phyloP scores from a whole-genome alignment of 2,329 filamentous ascomycete genomes.

The Torrubiella hemipterigena region DNA sequence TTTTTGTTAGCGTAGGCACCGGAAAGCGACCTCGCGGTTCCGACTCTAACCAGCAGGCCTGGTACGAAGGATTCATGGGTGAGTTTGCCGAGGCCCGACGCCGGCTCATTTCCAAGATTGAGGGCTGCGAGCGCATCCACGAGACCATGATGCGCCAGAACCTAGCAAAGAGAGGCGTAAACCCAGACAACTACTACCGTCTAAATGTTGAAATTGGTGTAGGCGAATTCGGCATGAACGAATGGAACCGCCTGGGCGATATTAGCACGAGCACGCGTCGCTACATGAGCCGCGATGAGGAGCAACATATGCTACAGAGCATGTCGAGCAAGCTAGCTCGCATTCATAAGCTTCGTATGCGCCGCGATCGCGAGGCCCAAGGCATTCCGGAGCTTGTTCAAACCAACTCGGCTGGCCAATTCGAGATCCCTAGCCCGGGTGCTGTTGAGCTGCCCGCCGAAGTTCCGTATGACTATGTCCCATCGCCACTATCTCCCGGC shows the following conservation, averaged over 20 bases:
- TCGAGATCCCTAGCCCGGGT: conserved; percentile 31
- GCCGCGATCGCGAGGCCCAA: conserved; percentile 41
- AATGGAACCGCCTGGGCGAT: conserved; percentile 87
- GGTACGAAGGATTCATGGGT: conserved; percentile 90
- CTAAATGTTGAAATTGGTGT: conserved; percentile 96
- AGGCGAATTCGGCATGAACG: conserved; percentile 97
- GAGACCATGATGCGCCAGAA: conserved; percentile 73
- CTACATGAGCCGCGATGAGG: conserved; percentile 62
- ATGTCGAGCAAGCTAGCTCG: conserved; percentile 73
- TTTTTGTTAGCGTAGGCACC: conserved; percentile 90
- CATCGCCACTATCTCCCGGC: conserved; percentile 22
- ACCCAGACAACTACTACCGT: conserved; percentile 83
- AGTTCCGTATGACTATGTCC: conserved; percentile 26
- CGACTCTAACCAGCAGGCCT: conserved; percentile 62
- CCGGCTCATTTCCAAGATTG: conserved; percentile 80
- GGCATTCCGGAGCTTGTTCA: conserved; percentile 31
- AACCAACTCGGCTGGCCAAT: conserved; percentile 25
- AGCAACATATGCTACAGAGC: conserved; percentile 66
- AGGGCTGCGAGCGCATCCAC: conserved; percentile 87
- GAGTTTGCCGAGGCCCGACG: conserved; percentile 85
- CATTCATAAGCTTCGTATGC: conserved; percentile 64
- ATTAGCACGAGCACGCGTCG: conserved; percentile 86
- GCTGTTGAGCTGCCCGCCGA: conserved; percentile 49
- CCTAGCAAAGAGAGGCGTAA: conserved; percentile 65
- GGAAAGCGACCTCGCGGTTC: conserved; percentile 61